Evolutionary conservation across 2,329 filamentous ascomycete species (phyloP), one percentile per base, ranked within the genome.

Genomic region (Pseudonectria buxi): DNA sequence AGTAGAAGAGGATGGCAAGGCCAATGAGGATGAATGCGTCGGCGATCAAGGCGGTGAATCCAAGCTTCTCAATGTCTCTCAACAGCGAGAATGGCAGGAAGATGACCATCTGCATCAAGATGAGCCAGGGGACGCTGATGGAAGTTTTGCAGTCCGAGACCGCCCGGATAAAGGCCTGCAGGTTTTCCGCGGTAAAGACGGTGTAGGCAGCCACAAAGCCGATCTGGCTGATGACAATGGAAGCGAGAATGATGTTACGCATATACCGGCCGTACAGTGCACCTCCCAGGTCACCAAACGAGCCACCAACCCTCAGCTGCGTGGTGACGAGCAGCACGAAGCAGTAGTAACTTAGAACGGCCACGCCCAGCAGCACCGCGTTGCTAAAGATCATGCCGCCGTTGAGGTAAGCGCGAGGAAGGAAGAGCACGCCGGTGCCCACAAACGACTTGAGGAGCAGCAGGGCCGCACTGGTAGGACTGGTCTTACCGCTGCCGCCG

Each of bases 341-440:
- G 66, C 89, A 95, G 68, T 95, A 95, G 64, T 95, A 98, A 58
- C 89, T 95, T 40, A 98, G 69, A 3, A 76, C 68, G 6, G 92
- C 89, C 12, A 98, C 86, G 26, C 72, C 75, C 14, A 98, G 69
- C n/a, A 98, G 75, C 12, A 98, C 84, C 33, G 94, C 46, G 56
- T 94, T 95, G 53, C 88, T 95, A 63, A 98, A 98, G 12, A 95
- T 67, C 89, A 98, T 96, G 39, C 92, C 92, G 35, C 92, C 92
- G 53, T 95, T 98, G 45, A 95, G 74, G 57, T 92, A 98, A 4
- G 92, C 90, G 31, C 88, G 81, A 1, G 90, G 90, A 24, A 96
- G 68, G 66, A 96, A 96, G 12, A 96, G 70, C 7, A 96, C 90
- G 37, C 90, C 90, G 1, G 92, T 98, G 14, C 94, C 92, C 31